Percentiles rank a stretch among this genome's conserved stretches.
Evolutionary conservation across 345 rosid genomes (phyloP).

Genomic region (Excoecaria agallocha): DNA sequence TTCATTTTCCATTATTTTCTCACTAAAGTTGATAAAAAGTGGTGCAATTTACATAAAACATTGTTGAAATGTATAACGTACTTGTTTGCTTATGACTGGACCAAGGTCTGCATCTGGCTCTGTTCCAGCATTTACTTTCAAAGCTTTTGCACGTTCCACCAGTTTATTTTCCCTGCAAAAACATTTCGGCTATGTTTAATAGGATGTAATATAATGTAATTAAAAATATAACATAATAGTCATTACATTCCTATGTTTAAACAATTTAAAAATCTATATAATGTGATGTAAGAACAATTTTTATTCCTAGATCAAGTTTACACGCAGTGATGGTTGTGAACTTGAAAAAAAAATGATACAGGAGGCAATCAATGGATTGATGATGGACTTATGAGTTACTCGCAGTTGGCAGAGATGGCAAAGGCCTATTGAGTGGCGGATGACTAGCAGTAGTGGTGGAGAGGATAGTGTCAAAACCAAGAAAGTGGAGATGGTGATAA

Average conservation of each 20-base stretch:
- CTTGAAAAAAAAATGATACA: not conserved
- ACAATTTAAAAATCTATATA: no score
- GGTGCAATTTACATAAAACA: not conserved
- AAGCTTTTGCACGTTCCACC: conserved; percentile 67
- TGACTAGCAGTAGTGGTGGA: no score
- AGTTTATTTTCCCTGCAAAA: conserved; percentile 68
- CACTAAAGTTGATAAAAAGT: not conserved
- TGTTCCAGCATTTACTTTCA: conserved; percentile 83
- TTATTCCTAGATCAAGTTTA: not conserved
- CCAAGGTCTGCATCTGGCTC: conserved; percentile 92
- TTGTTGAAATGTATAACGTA: conserved; percentile 15
- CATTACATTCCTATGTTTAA: not conserved
- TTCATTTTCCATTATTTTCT: conserved; percentile 1
- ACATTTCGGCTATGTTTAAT: not conserved
- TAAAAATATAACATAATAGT: not conserved
- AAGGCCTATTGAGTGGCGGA: not conserved
- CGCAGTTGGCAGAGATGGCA: not conserved
- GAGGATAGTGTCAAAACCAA: not conserved
- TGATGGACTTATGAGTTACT: no score
- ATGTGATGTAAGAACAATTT: no score
- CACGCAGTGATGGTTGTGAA: not conserved
- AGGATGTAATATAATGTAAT: not conserved
- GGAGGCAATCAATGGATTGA: not conserved
- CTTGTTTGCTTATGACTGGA: conserved; percentile 94
- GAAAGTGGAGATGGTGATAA: not conserved